Evolutionary conservation across 73 alveolate species (phyloP).

Genomic region (Durusdinium trenchii): DNA sequence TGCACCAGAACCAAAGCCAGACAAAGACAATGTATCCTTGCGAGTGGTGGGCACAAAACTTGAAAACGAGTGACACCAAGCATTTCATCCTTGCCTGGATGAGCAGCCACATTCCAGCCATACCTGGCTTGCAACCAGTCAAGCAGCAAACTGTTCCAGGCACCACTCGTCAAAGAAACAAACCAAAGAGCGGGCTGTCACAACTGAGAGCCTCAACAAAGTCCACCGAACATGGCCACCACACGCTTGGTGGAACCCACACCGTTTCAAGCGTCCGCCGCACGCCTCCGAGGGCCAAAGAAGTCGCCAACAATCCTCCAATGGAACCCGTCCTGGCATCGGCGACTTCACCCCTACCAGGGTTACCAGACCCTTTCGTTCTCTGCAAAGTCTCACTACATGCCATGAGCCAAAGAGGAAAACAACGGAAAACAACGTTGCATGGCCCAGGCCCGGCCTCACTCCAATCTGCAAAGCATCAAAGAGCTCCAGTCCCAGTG

Average conservation of each 20-base stretch:
- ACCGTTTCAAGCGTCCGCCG: not conserved
- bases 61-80: not conserved
- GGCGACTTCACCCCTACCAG: not conserved
- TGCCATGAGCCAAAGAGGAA: not conserved
- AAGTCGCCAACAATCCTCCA: conserved; percentile 70
- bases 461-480: conserved; percentile 63
- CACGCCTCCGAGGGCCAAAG: conserved; percentile 60
- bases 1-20: conserved; percentile 75
- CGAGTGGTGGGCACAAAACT: not conserved
- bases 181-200: not conserved
- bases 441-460: not conserved
- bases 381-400: too few relatives aligned
- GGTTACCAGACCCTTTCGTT: not conserved
- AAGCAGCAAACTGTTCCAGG: not conserved
- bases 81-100: conserved; percentile 61
- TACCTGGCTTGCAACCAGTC: too few relatives aligned
- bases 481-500: conserved; percentile 61
- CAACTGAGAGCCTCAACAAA: not conserved
- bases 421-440: not conserved
- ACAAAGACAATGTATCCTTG: conserved; percentile 56
- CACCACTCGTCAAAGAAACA: not conserved
- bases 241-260: not conserved
- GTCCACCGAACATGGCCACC: not conserved
- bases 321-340: conserved; percentile 68
- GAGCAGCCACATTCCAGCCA: conserved; percentile 88